Conservation (phyloP, 768 basidiomycete genomes). For the Tricholoma matsutake region DNA sequence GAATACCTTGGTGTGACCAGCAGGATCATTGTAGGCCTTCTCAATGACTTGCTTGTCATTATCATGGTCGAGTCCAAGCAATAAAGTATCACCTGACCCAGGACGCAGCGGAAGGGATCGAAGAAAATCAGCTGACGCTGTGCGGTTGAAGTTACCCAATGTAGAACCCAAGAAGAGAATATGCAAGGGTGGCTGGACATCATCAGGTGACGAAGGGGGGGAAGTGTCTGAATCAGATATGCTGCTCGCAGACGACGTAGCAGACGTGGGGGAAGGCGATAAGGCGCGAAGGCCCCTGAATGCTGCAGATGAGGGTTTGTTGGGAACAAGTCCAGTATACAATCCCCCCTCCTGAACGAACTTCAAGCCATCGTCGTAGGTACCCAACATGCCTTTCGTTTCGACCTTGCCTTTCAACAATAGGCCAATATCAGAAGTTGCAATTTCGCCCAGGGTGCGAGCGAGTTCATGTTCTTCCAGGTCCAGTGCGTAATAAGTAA, state of each 20-base stretch:
- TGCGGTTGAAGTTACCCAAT: slow-evolving; percentile 83
- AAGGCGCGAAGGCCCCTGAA: slow-evolving; percentile 21
- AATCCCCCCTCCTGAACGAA: slow-evolving; percentile 71
- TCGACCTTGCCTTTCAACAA: slow-evolving; percentile 68
- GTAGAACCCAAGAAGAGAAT: slow-evolving; percentile 91
- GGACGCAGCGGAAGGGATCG: slow-evolving; percentile 73
- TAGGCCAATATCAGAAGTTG: slow-evolving; percentile 57
- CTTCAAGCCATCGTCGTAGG: slow-evolving; percentile 85
- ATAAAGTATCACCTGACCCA: slow-evolving; percentile 73
- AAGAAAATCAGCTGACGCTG: slow-evolving; percentile 71
- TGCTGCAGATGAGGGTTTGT: slow-evolving; percentile 7
- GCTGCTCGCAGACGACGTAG: slow-evolving; percentile 18
- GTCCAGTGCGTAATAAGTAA: slow-evolving; percentile 91
- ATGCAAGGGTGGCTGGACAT: slow-evolving; percentile 56
- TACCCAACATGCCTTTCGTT: slow-evolving; percentile 85
- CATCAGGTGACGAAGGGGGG: slow-evolving; percentile 47
- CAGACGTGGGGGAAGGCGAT: slow-evolving; percentile 39
- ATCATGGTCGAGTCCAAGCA: slow-evolving; percentile 90
- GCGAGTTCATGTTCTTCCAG: slow-evolving; percentile 84
- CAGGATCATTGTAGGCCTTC: slow-evolving; percentile 80
- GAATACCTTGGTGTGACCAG: slow-evolving; percentile 70
- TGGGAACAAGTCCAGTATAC: slow-evolving; percentile 17
- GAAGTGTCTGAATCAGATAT: slow-evolving; percentile 24
- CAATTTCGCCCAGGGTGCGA: slow-evolving; percentile 71
- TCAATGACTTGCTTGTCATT: slow-evolving; percentile 71